Conservation (phyloP, 371 early-diverging fungal genomes). For the Mortierella sp. region DNA sequence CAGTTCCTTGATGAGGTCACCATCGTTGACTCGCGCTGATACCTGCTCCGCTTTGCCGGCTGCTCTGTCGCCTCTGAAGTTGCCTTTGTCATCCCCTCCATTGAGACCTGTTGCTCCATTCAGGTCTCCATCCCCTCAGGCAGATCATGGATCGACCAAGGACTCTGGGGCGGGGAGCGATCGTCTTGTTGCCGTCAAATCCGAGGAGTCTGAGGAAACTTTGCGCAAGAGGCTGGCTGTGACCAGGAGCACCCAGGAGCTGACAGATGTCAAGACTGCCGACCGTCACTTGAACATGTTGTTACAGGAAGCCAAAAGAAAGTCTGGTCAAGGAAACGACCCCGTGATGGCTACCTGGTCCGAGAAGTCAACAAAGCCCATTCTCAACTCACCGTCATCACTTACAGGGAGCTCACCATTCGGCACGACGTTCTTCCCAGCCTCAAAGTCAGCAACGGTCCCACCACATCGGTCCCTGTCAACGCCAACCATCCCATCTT, state of each 20-base stretch:
- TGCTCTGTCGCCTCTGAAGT: neutral
- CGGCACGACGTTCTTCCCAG: constrained; percentile 32
- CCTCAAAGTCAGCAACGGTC: neutral
- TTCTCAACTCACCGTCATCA: constrained; percentile 25
- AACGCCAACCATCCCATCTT: constrained; percentile 22
- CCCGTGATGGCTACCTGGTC: constrained; percentile 51
- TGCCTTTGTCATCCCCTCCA: neutral
- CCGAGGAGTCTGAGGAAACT: constrained; percentile 17
- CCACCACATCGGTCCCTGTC: constrained; percentile 31
- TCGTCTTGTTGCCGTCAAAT: neutral
- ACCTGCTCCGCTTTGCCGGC: constrained; percentile 26
- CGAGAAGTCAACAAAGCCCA: constrained; percentile 24
- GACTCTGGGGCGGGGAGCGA: neutral
- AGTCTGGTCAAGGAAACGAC: constrained; percentile 17
- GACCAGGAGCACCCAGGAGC: constrained; percentile 2
- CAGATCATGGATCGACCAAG: neutral
- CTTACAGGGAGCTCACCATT: constrained; percentile 17
- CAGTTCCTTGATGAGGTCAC: neutral
- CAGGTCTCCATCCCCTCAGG: neutral
- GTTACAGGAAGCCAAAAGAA: constrained; percentile 41
- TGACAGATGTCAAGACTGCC: constrained; percentile 31
- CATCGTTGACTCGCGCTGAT: constrained; percentile 24
- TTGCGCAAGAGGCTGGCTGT: neutral
- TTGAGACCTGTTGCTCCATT: neutral
- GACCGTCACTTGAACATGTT: constrained; percentile 44